A percentile compares a stretch with the other conserved stretches of the same genome.
Evolutionary conservation across 2,329 filamentous ascomycete species (phyloP).

Genomic region (Penicillium sp.): DNA sequence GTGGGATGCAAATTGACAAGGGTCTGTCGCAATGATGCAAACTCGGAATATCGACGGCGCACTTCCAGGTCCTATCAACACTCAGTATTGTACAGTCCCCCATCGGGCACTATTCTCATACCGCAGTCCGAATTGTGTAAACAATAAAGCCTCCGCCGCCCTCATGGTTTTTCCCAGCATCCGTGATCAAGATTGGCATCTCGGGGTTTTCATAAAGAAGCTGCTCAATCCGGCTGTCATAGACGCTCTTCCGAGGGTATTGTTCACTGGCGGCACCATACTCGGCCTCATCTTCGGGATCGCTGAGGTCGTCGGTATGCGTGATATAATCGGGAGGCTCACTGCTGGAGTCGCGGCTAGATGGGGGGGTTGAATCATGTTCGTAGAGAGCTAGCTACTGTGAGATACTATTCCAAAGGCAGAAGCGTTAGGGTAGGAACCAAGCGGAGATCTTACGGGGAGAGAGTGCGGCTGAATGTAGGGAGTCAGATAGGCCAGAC

Average conservation of each 20-base stretch:
- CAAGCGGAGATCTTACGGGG: constrained; percentile 50
- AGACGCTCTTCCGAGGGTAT: constrained; percentile 69
- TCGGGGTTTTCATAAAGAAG: constrained; percentile 94
- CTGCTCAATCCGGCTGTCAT: constrained; percentile 95
- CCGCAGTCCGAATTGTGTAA: constrained; percentile 93
- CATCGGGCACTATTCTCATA: constrained; percentile 47
- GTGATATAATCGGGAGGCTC: constrained; percentile 60
- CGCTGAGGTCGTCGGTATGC: constrained; percentile 55
- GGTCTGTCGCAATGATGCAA: constrained; percentile 84
- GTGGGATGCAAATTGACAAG: constrained; percentile 91
- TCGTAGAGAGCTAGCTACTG: constrained; percentile 54
- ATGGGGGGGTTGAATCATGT: constrained; percentile 62
- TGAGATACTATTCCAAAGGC: constrained; percentile 10
- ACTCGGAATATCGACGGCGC: constrained; percentile 92
- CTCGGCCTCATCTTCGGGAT: constrained; percentile 59
- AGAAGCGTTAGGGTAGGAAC: constrained; percentile 5
- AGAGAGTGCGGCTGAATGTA: constrained; percentile 56
- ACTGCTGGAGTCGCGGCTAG: constrained; percentile 69
- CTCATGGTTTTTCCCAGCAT: constrained; percentile 92
- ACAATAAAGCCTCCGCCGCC: constrained; percentile 92
- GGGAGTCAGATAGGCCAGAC: constrained; percentile 68
- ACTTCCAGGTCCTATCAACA: constrained; percentile 81
- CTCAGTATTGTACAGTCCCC: constrained; percentile 7
- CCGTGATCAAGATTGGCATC: constrained; percentile 84
- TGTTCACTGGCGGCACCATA: constrained; percentile 50